A percentile compares a stretch with the other conserved stretches of the same genome.
These are phyloP conservation scores for Solanum hybrid DNA, from an alignment of 305 asterid genomes.

Conservation along the genomic window DNA sequence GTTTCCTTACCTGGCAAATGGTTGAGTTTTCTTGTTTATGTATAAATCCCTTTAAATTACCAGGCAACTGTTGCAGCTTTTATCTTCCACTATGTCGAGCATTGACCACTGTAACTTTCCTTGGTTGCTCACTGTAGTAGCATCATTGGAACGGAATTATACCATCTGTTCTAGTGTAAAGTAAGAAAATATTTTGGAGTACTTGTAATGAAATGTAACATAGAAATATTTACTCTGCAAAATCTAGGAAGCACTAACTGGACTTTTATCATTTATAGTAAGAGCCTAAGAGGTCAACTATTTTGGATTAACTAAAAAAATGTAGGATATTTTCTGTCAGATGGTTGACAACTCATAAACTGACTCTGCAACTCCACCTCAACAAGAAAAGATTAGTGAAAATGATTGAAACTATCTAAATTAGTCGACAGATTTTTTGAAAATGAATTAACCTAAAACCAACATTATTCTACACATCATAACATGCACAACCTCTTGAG, in stretches of 20 bases:
- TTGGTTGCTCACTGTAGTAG: not conserved
- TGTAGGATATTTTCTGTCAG: not conserved
- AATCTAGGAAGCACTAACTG: not conserved
- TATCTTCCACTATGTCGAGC: not conserved
- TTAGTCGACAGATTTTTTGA: not conserved
- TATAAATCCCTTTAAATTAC: not conserved
- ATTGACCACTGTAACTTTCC: not conserved
- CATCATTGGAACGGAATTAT: not conserved
- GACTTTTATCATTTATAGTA: not conserved
- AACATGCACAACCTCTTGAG: not conserved
- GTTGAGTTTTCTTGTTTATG: not conserved
- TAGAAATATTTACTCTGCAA: not conserved
- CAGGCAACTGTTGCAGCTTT: not conserved
- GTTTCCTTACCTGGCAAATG: not conserved
- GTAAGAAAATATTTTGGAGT: not conserved
- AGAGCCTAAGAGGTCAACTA: not conserved
- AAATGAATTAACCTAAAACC: not conserved
- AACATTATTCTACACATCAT: not conserved
- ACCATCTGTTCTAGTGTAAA: not conserved
- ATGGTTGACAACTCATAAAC: not conserved
- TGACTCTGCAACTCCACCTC: not conserved
- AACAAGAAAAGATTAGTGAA: not conserved
- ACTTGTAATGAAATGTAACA: not conserved
- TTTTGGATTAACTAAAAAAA: not conserved
- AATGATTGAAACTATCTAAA: not conserved